phyloP scores from a whole-genome alignment of 768 basidiomycete genomes.

The Boletus sp. region DNA sequence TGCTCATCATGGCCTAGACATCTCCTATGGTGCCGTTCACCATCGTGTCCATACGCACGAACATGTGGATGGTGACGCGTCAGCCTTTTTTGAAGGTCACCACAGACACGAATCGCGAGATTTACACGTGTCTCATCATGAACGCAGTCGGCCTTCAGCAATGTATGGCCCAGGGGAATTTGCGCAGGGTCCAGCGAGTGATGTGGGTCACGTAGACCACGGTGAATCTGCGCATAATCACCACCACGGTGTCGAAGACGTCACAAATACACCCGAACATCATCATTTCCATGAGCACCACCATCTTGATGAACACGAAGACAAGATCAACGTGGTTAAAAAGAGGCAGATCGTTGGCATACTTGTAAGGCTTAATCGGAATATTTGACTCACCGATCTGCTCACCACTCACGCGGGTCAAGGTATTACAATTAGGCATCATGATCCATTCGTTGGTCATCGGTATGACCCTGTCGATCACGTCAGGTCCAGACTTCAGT shows the following conservation, averaged over 20 bases:
- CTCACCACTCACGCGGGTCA: not conserved
- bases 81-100: slow-evolving; percentile 33
- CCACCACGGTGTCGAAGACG: slow-evolving; percentile 2
- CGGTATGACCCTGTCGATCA: slow-evolving; percentile 72
- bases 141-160: slow-evolving; percentile 20
- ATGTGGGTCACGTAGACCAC: slow-evolving; percentile 2
- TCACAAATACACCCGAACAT: not conserved
- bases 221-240: slow-evolving; percentile 4
- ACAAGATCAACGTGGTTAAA: slow-evolving; percentile 42
- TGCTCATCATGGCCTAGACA: not conserved
- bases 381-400: not conserved
- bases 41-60: slow-evolving; percentile 1
- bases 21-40: slow-evolving; percentile 22
- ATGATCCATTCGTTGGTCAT: slow-evolving; percentile 85
- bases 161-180: slow-evolving; percentile 23
- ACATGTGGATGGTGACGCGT: not conserved
- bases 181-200: not conserved
- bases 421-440: slow-evolving; percentile 83
- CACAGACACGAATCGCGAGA: slow-evolving; percentile 34
- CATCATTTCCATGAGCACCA: not conserved
- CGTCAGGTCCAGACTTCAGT: slow-evolving; percentile 71
- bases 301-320: slow-evolving; percentile 7
- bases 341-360: slow-evolving; percentile 72
- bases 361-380: slow-evolving; percentile 41
- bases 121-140: slow-evolving; percentile 31